Conservation (phyloP, 2,329 filamentous ascomycete genomes). For the Diplocarpon rosae region DNA sequence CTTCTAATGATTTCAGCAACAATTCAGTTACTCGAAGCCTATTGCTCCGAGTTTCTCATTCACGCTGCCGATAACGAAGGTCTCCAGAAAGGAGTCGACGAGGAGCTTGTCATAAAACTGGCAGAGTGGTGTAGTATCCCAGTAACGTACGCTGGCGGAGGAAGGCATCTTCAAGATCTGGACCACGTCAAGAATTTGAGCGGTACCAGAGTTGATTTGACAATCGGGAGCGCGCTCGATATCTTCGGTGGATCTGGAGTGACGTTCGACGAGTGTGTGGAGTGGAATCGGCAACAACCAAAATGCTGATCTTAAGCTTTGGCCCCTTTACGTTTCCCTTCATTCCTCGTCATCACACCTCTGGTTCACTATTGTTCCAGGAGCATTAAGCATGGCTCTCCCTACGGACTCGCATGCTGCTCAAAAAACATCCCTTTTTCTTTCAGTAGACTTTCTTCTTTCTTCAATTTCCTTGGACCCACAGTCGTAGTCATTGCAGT, state of each 20-base stretch:
- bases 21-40: constrained; percentile 71
- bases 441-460: too few species aligned
- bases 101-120: constrained; percentile 65
- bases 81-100: constrained; percentile 81
- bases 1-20: constrained; percentile 44
- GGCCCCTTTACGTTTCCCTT: background rate
- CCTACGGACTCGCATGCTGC: too few species aligned
- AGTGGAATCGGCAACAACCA: constrained; percentile 59
- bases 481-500: too few species aligned
- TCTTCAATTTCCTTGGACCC: too few species aligned
- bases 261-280: constrained; percentile 77
- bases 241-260: constrained; percentile 87
- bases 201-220: constrained; percentile 74
- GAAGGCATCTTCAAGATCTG: constrained; percentile 68
- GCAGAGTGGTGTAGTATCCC: constrained; percentile 83
- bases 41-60: constrained; percentile 93
- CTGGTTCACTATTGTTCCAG: background rate
- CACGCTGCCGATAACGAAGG: constrained; percentile 97
- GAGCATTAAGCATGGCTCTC: background rate
- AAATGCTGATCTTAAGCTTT: background rate
- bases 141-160: constrained; percentile 95
- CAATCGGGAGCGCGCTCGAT: constrained; percentile 91
- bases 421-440: too few species aligned
- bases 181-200: constrained; percentile 73
- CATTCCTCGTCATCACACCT: background rate